Conservation (phyloP, 352 stramenopile species). For the Phytophthora pisi region DNA sequence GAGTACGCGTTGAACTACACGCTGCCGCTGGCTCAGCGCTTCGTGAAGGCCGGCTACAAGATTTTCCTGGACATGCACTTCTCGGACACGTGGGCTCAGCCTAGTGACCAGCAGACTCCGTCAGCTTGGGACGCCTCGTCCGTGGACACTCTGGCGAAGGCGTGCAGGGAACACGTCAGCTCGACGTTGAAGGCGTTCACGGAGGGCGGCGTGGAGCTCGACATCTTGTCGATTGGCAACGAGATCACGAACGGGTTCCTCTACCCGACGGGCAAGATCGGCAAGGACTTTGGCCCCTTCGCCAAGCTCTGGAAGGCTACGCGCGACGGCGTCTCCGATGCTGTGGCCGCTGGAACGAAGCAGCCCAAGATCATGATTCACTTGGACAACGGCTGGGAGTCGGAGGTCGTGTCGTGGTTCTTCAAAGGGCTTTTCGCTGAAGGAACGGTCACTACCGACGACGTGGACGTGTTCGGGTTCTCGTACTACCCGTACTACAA, state of each 20-base stretch:
- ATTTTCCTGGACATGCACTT: conserved; percentile 47
- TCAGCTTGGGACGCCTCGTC: conserved; percentile 29
- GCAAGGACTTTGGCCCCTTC: conserved; percentile 33
- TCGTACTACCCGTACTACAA: conserved; percentile 44
- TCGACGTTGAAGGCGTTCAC: conserved; percentile 40
- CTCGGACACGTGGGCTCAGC: conserved; percentile 40
- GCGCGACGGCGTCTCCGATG: conserved; percentile 30
- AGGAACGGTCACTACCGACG: conserved; percentile 27
- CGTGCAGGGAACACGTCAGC: conserved; percentile 31
- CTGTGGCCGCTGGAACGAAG: conserved; percentile 24
- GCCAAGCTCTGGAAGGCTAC: conserved; percentile 36
- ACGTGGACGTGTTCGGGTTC: conserved; percentile 41
- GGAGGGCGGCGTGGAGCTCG: conserved; percentile 31
- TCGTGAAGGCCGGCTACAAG: conserved; percentile 35
- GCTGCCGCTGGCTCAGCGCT: conserved; percentile 28
- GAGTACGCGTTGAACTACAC: conserved; percentile 38
- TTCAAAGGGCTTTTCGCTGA: conserved; percentile 38
- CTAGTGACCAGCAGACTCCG: conserved; percentile 23
- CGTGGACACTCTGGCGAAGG: conserved; percentile 20
- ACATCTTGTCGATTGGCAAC: conserved; percentile 38
- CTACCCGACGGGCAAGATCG: conserved; percentile 35
- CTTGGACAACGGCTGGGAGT: conserved; percentile 40
- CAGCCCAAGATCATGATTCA: conserved; percentile 45
- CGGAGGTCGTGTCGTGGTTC: conserved; percentile 38
- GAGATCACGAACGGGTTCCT: conserved; percentile 41